Base-by-base conservation (phyloP, 306 rosid species). In the Ochetophila trinervis region DNA sequence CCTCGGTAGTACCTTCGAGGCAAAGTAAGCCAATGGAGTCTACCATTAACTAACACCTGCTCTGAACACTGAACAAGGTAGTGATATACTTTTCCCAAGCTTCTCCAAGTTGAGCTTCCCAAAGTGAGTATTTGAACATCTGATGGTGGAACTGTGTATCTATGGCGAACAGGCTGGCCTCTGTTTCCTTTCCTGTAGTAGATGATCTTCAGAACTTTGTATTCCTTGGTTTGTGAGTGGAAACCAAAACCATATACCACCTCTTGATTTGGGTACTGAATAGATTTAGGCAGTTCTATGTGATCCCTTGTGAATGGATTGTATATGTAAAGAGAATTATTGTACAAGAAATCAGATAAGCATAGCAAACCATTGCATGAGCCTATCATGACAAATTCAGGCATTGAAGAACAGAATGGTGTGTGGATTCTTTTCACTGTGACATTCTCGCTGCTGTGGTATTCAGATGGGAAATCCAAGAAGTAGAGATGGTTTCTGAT, bases 11-110 rank as follows among this genome's bases (percentile, higher is more conserved):
- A n/a, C 12, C 75, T 67, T 35, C 54, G 55, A 1, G 65, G 76
- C 49, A 66, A 53, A 37, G 82, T 67, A 10, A 74, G 74, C 88
- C 88, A 83, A 32, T 74, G 85, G 50, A 83, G 80, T 21, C 88
- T 70, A 9, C 83, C 88, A 13, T 77, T 62, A 60, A 77, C 80
- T 32, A 65, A 51, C 5, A 76, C 69, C 49, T 76, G 80, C 0
- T 77, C 55, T 18, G 79, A 76, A 8, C 83, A 63, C 4, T 65
- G 74, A 56, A 59, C 76, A 24, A 76, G 68, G 24, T 70, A 69
- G 34, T 76, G 66, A 14, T 32, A 1, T 4, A 72, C 57, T 53
- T 45, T 60, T 0, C 80, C 85, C 16, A 77, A 35, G n/a, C 78
- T 72, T 68, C 80, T 79, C 88, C 88, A 83, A 16, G 17, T 37